Evolutionary conservation across 371 early-diverging fungal genomes (phyloP).

Genomic region (Coemansia sp.): DNA sequence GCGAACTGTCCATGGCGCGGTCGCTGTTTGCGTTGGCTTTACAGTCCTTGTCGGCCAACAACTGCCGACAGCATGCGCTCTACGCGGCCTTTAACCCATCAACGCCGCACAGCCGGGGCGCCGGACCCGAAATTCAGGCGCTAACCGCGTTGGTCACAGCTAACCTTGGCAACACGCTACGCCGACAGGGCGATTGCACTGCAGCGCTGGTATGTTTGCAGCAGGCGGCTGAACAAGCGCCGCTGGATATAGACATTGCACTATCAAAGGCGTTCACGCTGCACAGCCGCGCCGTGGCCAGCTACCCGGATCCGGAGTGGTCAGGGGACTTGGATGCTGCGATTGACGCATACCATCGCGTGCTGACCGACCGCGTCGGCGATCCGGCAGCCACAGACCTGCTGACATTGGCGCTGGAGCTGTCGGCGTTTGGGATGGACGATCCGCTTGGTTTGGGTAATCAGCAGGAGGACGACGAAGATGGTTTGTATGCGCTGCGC

Average conservation of each 20-base stretch:
- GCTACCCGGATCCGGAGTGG: not conserved
- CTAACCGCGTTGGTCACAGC: constrained; percentile 24
- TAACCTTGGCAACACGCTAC: constrained; percentile 41
- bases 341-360: constrained; percentile 37
- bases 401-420: constrained; percentile 34
- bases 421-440: constrained; percentile 12
- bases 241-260: constrained; percentile 23
- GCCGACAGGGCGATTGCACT: constrained; percentile 16
- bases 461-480: not conserved
- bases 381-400: constrained; percentile 44
- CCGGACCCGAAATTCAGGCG: constrained; percentile 28
- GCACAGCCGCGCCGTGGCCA: constrained; percentile 25
- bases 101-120: not conserved
- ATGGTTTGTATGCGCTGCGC: constrained; percentile 7
- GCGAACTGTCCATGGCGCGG: constrained; percentile 19
- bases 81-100: not conserved
- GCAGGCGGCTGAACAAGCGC: constrained; percentile 16
- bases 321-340: constrained; percentile 27
- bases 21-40: constrained; percentile 18
- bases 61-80: not conserved
- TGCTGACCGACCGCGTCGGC: constrained; percentile 32
- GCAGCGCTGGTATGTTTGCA: constrained; percentile 28
- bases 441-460: constrained; percentile 6
- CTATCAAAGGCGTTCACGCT: constrained; percentile 30
- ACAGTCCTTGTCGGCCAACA: constrained; percentile 1